Base-by-base conservation (phyloP, 345 rosid species). In the Laguncularia racemosa region DNA sequence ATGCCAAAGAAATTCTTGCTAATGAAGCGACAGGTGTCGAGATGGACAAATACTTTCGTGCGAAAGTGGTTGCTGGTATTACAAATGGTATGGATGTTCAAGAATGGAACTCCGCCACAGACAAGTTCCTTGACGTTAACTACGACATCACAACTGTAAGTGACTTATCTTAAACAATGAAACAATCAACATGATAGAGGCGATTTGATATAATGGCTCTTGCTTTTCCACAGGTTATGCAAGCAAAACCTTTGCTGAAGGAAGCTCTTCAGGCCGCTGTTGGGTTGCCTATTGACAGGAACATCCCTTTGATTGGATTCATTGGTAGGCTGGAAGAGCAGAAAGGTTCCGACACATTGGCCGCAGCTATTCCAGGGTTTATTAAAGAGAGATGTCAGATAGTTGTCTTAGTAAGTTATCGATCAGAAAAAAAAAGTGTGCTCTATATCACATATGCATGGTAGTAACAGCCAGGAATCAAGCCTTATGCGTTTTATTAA, bases 271-370 rank as follows among this genome's bases (percentile, higher is more conserved):
- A 93, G 79, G 93, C 97, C 43, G 83, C 79, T 67, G 80, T 80
- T 28, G 99, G 99, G 3, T 77, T 93, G 71, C 95, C 95, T 19
- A 81, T 90, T n/a, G 85, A 87, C 68, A 89, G 73, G 52, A 76
- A 84, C 56, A 75, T 87, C 55, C 99, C 99, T 13, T 54, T 93
- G 60, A 79, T 93, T 12, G 99, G 97, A 44, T 93, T 93, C 80
- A 93, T 93, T 60, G 99, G 97, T 64, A 80, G 99, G 75, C 67
- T 89, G 38, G 99, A 93, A 64, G 99, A 93, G 73, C 99, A 89
- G 71, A 89, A 93, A 68, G 99, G 99, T 49, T 93, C 99, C 28
- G 99, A 93, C 60, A 87, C 87, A 71, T 71, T 93, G 23, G 91
- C 72, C 10, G 86, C 68, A 62, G 91, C 97, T 21, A 78, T 87